Base-by-base conservation (phyloP, 2,329 filamentous ascomycete species). In the Arthroderma sp. region DNA sequence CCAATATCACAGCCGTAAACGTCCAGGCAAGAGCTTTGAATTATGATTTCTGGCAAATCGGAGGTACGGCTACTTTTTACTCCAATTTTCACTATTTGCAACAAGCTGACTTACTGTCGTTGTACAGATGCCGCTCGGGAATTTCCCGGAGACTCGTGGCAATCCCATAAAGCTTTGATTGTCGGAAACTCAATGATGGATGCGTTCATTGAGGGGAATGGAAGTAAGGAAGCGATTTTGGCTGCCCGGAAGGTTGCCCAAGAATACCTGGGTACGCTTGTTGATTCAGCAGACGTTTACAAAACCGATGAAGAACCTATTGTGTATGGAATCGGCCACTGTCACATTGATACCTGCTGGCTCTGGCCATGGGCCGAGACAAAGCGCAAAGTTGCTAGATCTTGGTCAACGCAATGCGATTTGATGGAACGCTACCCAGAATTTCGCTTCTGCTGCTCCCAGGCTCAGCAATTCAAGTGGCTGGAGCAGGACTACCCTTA, bases 401-500 rank as follows among this genome's bases (percentile, higher is more conserved):
- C 88, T 6, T 98, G 91, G 91, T 89, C 86, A 1, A 96, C 86
- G 61, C 91, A 98, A 63, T 94, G 88, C 64, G 83, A 94, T 57
- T 69, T 98, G 55, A 86, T 98, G 74, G 91, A 98, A 49, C 78
- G 85, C 31, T 98, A 96, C 53, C 86, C 88, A 0, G 91, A 98
- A 66, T 81, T 94, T 57, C 80, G 86, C 39, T 98, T 98, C 69
- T 80, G 83, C 43, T 87, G 83, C 58, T 95, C 88, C 0, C 87
- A 94, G 60, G 91, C 89, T 11, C 91, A 98, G 61, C 91, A 98
- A 62, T 98, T 86, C 73, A 95, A 95, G 65, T 98, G 91, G 91
- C 73, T 96, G 29, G 87, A 96, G 66, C 70, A 83, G 54, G 72
- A 86, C 52, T 98, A 98, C 59, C 89, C 91, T 0, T 80, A 80